Conservation (phyloP, 345 rosid genomes). For the Euphorbia tirucalli region DNA sequence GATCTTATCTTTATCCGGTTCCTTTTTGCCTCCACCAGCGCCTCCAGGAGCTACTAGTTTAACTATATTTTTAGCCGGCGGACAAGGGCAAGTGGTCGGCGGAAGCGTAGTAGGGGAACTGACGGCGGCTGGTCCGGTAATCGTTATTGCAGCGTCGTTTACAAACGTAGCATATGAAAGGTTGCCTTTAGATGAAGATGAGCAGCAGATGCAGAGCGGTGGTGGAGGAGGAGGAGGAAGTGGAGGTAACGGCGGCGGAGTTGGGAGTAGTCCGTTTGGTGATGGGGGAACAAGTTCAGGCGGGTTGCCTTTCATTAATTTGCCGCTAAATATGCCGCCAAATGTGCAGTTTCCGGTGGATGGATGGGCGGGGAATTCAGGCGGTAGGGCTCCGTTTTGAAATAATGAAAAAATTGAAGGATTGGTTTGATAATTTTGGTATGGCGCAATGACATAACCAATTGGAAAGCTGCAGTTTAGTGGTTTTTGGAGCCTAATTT, state of each 20-base stretch:
- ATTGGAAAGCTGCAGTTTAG: constrained; percentile 4
- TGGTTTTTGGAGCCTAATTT: not conserved
- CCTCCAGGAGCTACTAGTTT: constrained; percentile 94
- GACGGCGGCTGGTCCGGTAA: constrained; percentile 89
- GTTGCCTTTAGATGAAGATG: constrained; percentile 86
- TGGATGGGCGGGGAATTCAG: constrained; percentile 72
- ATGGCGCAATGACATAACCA: not conserved
- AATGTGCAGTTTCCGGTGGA: constrained; percentile 74
- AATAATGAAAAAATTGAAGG: not conserved
- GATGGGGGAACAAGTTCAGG: constrained; percentile 44
- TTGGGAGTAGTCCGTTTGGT: constrained; percentile 41
- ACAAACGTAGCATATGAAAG: constrained; percentile 94
- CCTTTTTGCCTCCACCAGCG: constrained; percentile 94
- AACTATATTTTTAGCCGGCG: constrained; percentile 78
- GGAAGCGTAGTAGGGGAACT: constrained; percentile 95
- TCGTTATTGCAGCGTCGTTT: constrained; percentile 86
- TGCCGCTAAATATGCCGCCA: constrained; percentile 72
- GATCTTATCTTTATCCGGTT: constrained; percentile 83
- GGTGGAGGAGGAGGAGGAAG: constrained; percentile 43
- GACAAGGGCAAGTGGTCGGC: constrained; percentile 92
- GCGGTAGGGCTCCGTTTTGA: constrained; percentile 67
- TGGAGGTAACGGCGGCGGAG: constrained; percentile 34
- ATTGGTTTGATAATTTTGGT: constrained; percentile 1
- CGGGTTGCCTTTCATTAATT: constrained; percentile 84
- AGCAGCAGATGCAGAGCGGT: constrained; percentile 58